Evolutionary conservation across 768 basidiomycete species (phyloP), one percentile per base, ranked within the genome.

Genomic region (Gloeostereum incarnatum): DNA sequence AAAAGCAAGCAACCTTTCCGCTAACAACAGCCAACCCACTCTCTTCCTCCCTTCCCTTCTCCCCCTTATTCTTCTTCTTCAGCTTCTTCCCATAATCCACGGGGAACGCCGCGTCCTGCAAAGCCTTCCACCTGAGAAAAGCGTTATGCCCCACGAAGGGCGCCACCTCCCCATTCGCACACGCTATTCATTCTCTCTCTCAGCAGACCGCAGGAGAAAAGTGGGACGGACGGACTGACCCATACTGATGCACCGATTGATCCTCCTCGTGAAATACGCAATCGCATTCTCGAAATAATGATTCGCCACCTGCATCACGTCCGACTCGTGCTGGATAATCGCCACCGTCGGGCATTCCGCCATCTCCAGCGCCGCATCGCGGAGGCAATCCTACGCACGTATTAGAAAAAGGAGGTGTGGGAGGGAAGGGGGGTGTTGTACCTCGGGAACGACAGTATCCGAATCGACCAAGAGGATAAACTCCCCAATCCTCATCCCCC

Each of bases 221-320:
- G 9, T 29, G 29, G 4, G 29, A 4, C 19, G 55, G 22, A 36
- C 65, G 50, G 26, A 73, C 65, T 7, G 66, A 81, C 77, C 81
- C 71, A 68, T 82, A 56, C 66, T 83, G 64, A 70, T 88, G 46
- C 65, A 78, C 55, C 69, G 62, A 51, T 91, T 88, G 55, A 91
- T 81, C 43, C 85, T 66, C 43, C 73, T 70, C 13, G 89, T 90
- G 59, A 92, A 91, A 57, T 80, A 81, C 10, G 87, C 73, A 45
- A 91, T 77, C 48, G 82, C 85, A 49, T 88, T 90, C 58, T 94
- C 90, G 50, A 93, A 92, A 57, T 86, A 92, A 55, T 90, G 83
- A 52, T 80, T 65, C 1, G 75, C 85, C 41, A 89, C 83, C 56
- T 88, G 81, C 78, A 89, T 81, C 32, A 90, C 86, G 49, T 84